Conservation (phyloP, 345 rosid genomes). For the Melaleuca alternifolia region DNA sequence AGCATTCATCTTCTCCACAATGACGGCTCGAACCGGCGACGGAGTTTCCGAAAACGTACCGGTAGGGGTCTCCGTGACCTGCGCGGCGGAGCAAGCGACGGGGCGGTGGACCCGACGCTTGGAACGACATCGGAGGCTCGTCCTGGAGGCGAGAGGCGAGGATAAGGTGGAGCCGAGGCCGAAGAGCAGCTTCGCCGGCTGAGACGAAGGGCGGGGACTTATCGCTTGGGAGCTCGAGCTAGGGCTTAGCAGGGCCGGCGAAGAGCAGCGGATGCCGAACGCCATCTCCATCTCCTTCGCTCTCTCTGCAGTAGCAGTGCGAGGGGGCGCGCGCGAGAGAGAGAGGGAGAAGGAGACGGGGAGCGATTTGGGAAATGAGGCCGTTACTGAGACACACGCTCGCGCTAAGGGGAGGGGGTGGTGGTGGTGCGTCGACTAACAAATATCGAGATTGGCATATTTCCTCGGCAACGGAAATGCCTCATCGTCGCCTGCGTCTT, state of each 20-base stretch:
- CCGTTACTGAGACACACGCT: constrained; percentile 1
- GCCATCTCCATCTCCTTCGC: constrained; percentile 48
- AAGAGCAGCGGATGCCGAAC: constrained; percentile 27
- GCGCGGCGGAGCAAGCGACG: constrained; percentile 60
- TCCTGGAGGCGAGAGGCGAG: constrained; percentile 13
- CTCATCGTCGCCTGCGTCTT: background rate
- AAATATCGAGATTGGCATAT: no score
- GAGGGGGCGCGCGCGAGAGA: background rate
- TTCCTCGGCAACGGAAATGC: no score
- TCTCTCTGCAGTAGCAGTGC: background rate
- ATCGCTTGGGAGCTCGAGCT: constrained; percentile 8
- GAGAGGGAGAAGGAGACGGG: background rate
- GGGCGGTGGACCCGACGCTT: constrained; percentile 16
- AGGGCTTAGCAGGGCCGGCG: constrained; percentile 8
- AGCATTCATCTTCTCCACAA: background rate
- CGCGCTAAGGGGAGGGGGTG: background rate
- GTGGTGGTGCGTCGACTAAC: no score
- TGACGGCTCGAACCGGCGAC: background rate
- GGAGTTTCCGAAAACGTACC: constrained; percentile 23
- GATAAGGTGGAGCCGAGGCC: constrained; percentile 26
- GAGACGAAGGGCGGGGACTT: constrained; percentile 10
- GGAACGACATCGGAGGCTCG: constrained; percentile 31
- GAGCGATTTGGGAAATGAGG: constrained; percentile 36
- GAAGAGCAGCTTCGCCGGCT: constrained; percentile 22
- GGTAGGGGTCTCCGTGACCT: constrained; percentile 35